Percentiles rank a stretch among this genome's conserved stretches.
phyloP scores from a whole-genome alignment of 352 stramenopile genomes.

The Phytophthora palmivora region DNA sequence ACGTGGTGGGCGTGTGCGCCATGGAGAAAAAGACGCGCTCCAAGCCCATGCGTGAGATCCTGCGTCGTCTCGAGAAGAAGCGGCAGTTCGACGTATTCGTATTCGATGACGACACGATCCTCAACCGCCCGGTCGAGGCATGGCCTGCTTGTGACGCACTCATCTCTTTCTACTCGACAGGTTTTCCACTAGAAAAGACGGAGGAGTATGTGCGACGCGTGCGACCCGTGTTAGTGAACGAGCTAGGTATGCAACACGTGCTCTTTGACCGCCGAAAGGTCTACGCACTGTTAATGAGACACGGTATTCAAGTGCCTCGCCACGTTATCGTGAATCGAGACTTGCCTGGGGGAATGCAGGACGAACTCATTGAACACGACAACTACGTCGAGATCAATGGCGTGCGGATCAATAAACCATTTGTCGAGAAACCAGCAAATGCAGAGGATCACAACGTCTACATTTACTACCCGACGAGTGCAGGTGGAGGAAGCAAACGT shows the following conservation, averaged over 20 bases:
- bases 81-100: conserved; percentile 97
- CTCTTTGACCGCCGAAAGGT: conserved; percentile 96
- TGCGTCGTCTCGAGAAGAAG: conserved; percentile 92
- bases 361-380: conserved; percentile 79
- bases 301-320: conserved; percentile 96
- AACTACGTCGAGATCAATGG: conserved; percentile 94
- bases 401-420: conserved; percentile 98
- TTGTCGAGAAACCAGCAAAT: conserved; percentile 99
- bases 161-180: conserved; percentile 99
- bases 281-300: conserved; percentile 95
- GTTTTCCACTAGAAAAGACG: conserved; percentile 98
- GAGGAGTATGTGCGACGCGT: conserved; percentile 96
- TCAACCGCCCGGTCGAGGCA: conserved; percentile 94
- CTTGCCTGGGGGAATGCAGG: conserved; percentile 66
- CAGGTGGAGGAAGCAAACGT: conserved; percentile 98
- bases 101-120: conserved; percentile 98
- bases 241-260: conserved; percentile 96
- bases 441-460: conserved; percentile 99
- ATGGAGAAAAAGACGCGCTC: conserved; percentile 99
- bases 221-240: conserved; percentile 97
- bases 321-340: conserved; percentile 97
- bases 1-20: conserved; percentile 96
- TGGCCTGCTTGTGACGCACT: conserved; percentile 97
- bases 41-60: conserved; percentile 98
- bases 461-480: conserved; percentile 99